Percentiles rank a stretch among this genome's conserved stretches.
Evolutionary conservation across 2,329 filamentous ascomycete species (phyloP).

Genomic region (Microcyclospora tardicrescens): DNA sequence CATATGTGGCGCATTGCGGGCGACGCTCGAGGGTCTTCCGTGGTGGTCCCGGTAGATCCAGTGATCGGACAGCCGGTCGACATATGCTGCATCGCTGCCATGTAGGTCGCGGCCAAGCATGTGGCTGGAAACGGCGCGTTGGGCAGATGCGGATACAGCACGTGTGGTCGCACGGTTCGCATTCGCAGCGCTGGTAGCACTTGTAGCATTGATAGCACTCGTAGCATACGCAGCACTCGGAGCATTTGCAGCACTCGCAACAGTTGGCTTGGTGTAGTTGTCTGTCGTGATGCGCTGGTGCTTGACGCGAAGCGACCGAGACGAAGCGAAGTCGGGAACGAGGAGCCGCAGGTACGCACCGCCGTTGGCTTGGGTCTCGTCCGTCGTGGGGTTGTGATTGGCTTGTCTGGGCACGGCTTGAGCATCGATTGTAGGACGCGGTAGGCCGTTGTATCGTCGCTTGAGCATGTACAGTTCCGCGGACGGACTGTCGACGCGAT

Average conservation of each 20-base stretch:
- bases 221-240: background rate
- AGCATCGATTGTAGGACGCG: background rate
- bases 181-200: background rate
- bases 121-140: conserved; percentile 1
- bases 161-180: background rate
- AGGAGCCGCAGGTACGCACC: conserved; percentile 14
- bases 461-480: conserved; percentile 10
- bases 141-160: background rate
- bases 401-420: conserved; percentile 1
- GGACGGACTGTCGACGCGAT: conserved; percentile 3
- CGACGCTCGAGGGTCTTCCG: conserved; percentile 6
- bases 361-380: conserved; percentile 12
- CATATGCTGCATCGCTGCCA: conserved; percentile 1
- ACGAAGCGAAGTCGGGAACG: background rate
- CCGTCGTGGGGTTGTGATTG: conserved; percentile 1
- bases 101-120: background rate
- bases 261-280: conserved; percentile 1
- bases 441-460: conserved; percentile 2
- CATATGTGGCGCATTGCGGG: too few species aligned
- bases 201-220: background rate
- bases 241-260: background rate
- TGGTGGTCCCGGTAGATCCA: conserved; percentile 14
- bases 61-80: conserved; percentile 7
- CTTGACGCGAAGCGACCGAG: background rate
- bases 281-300: conserved; percentile 3